Percentiles rank a stretch among this genome's conserved stretches.
phyloP scores from a whole-genome alignment of 176 grass and related monocot species.

The sorghum (Sorghum bicolor) region DNA sequence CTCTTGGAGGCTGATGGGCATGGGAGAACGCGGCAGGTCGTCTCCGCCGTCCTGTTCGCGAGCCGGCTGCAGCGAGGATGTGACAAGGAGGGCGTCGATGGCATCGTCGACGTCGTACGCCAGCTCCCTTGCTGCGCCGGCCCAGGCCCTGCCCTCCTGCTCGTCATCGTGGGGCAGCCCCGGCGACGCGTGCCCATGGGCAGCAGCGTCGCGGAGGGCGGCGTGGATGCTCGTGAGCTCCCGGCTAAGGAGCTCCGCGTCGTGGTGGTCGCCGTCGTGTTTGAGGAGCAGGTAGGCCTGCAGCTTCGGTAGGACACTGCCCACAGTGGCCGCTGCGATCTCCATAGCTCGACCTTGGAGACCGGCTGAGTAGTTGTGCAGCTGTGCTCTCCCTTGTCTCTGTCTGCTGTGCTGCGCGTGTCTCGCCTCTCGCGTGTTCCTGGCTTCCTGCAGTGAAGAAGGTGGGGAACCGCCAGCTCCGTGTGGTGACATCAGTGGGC shows the following conservation, averaged over 20 bases:
- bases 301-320: not conserved
- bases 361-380: too few relatives aligned
- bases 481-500: too few relatives aligned
- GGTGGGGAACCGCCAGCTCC: too few relatives aligned
- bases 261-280: not conserved
- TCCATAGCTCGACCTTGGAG: not conserved
- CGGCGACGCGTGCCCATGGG: not conserved
- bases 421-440: not conserved
- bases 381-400: too few relatives aligned
- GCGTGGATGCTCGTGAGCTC: not conserved
- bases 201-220: not conserved
- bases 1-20: not conserved
- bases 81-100: not conserved
- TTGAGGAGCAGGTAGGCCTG: not conserved
- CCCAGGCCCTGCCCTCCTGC: not conserved
- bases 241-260: not conserved
- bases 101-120: not conserved
- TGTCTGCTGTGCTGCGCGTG: too few relatives aligned
- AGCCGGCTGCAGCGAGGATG: not conserved
- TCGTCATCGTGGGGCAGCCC: not conserved
- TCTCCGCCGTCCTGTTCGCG: not conserved
- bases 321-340: not conserved
- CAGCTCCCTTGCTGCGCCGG: not conserved
- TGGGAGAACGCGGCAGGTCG: not conserved
- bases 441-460: not conserved